Evolutionary conservation across 139 green algal species (phyloP).

Genomic region (Chlamydomonas schloesseri): DNA sequence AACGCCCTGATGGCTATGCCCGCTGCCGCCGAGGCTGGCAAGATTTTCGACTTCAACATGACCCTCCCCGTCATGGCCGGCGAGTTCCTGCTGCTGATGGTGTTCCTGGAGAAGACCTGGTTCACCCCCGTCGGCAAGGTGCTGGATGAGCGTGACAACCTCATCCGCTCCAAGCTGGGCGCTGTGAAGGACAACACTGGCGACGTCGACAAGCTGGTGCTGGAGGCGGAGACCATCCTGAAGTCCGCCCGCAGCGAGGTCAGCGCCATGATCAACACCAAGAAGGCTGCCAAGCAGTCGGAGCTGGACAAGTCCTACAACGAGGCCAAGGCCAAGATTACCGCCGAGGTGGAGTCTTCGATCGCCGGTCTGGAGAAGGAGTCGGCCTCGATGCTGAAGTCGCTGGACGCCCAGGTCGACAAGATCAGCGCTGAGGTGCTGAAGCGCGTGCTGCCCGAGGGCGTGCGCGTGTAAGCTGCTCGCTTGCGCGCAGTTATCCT

Average conservation of each 20-base stretch:
- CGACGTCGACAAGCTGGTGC: slow-evolving; percentile 56
- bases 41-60: slow-evolving; percentile 64
- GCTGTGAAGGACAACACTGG: slow-evolving; percentile 79
- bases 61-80: slow-evolving; percentile 77
- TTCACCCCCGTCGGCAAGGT: slow-evolving; percentile 90
- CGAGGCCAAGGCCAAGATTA: slow-evolving; percentile 64
- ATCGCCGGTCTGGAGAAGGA: slow-evolving; percentile 81
- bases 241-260: slow-evolving; percentile 68
- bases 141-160: slow-evolving; percentile 87
- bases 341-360: slow-evolving; percentile 63
- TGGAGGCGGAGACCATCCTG: slow-evolving; percentile 71
- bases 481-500: too few species aligned
- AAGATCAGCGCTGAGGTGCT: slow-evolving; percentile 87
- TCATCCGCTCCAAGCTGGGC: slow-evolving; percentile 83
- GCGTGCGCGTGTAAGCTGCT: slow-evolving; percentile 77
- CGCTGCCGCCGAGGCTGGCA: slow-evolving; percentile 78
- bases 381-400: slow-evolving; percentile 74
- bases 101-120: slow-evolving; percentile 95
- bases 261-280: slow-evolving; percentile 57
- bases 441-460: slow-evolving; percentile 83
- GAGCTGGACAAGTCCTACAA: slow-evolving; percentile 73
- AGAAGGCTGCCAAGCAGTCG: slow-evolving; percentile 73
- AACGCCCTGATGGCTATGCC: slow-evolving; percentile 82
- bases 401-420: slow-evolving; percentile 83
- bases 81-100: slow-evolving; percentile 92